These are phyloP conservation scores for Alopecurus myosuroides DNA, from an alignment of 176 grass and related monocot species.

Conservation along the genomic window DNA sequence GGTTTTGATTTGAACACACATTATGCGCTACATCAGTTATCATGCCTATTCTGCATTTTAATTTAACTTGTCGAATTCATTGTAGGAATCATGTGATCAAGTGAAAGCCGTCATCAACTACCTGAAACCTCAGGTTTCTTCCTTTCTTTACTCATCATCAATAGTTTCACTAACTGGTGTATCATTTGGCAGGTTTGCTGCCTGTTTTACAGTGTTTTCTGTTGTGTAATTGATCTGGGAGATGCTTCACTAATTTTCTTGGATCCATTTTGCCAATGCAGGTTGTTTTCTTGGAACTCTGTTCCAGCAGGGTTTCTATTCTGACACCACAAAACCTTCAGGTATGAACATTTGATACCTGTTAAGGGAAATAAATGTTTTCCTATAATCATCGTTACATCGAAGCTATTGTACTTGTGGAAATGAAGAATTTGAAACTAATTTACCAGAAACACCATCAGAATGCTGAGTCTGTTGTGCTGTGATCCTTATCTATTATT, in stretches of 20 bases:
- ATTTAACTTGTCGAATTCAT: slow-evolving; percentile 11
- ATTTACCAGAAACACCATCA: background rate
- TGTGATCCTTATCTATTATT: background rate
- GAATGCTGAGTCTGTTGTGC: background rate
- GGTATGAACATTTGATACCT: slow-evolving; percentile 36
- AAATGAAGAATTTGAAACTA: background rate
- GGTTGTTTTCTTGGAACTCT: slow-evolving; percentile 96
- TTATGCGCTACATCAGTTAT: background rate
- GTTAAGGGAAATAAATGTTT: background rate
- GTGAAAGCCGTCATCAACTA: slow-evolving; percentile 72
- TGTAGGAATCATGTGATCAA: slow-evolving; percentile 86
- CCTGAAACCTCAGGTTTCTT: slow-evolving; percentile 92
- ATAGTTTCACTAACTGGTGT: slow-evolving; percentile 29
- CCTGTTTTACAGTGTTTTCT: slow-evolving; percentile 24
- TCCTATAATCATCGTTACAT: background rate
- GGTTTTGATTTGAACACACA: background rate
- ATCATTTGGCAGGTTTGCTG: slow-evolving; percentile 43
- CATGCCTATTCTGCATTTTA: background rate
- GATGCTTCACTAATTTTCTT: slow-evolving; percentile 4
- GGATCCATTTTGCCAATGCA: slow-evolving; percentile 26
- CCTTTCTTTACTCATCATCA: slow-evolving; percentile 36
- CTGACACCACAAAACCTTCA: slow-evolving; percentile 76
- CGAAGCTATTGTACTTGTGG: background rate
- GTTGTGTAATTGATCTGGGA: background rate
- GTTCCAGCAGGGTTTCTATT: slow-evolving; percentile 67